Evolutionary conservation across 2,329 filamentous ascomycete genomes (phyloP).

Genomic region (Aspergillus terreus): DNA sequence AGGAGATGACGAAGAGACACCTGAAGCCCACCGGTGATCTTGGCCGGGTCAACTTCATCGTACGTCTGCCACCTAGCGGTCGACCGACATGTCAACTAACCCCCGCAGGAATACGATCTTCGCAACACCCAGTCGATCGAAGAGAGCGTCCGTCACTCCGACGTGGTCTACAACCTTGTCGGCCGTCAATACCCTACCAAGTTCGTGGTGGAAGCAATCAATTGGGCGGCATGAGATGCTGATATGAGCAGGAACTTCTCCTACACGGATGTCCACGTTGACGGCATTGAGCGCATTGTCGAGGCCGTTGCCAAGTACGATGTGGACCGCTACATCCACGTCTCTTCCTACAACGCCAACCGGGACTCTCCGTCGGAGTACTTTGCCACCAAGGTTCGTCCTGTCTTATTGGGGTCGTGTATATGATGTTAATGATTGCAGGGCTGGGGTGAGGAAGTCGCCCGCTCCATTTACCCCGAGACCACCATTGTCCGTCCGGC

Average conservation of each 20-base stretch:
- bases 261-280: conserved; percentile 86
- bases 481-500: conserved; percentile 94
- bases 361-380: conserved; percentile 79
- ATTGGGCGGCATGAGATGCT: conserved; percentile 19
- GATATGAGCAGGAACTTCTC: conserved; percentile 76
- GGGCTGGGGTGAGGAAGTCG: conserved; percentile 78
- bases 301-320: conserved; percentile 97
- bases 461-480: conserved; percentile 86
- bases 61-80: conserved; percentile 32
- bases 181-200: conserved; percentile 96
- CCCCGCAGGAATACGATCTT: conserved; percentile 81
- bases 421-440: conserved; percentile 29
- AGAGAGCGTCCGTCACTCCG: conserved; percentile 92
- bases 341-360: conserved; percentile 90
- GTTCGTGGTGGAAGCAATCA: conserved; percentile 46
- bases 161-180: conserved; percentile 94
- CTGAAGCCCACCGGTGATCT: conserved; percentile 95
- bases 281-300: conserved; percentile 85
- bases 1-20: conserved; percentile 97
- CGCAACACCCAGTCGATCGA: conserved; percentile 94
- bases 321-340: conserved; percentile 91
- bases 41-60: conserved; percentile 81
- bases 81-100: conserved; percentile 14
- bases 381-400: conserved; percentile 76
- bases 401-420: neutral